Conservation (phyloP, 176 grass and related monocot genomes). For the Oryza rufipogon region DNA sequence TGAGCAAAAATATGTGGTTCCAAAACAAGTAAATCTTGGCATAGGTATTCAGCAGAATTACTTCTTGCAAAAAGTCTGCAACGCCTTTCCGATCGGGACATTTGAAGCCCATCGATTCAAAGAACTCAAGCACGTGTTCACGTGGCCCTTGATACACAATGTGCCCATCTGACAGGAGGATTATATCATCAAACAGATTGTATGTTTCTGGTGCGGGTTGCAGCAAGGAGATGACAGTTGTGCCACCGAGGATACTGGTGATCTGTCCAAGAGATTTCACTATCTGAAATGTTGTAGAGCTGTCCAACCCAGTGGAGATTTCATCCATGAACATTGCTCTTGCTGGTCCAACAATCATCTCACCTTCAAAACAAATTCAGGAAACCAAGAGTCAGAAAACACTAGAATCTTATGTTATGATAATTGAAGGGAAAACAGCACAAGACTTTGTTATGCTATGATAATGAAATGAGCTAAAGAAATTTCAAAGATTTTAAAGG, state of each 20-base stretch:
- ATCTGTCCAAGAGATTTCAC: constrained; percentile 60
- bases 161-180: constrained; percentile 70
- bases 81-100: constrained; percentile 66
- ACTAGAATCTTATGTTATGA: neutral
- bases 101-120: constrained; percentile 65
- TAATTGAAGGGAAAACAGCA: neutral
- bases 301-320: constrained; percentile 73
- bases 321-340: constrained; percentile 76
- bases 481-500: neutral
- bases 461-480: constrained; percentile 7
- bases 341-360: constrained; percentile 69
- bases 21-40: neutral
- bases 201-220: constrained; percentile 73
- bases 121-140: constrained; percentile 68
- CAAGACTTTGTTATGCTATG: too few species aligned
- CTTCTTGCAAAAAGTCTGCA: constrained; percentile 73
- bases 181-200: constrained; percentile 63
- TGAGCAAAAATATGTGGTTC: neutral
- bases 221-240: constrained; percentile 60
- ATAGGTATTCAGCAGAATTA: constrained; percentile 15
- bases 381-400: constrained; percentile 20
- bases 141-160: constrained; percentile 71
- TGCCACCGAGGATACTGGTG: constrained; percentile 56
- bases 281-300: constrained; percentile 74
- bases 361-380: constrained; percentile 43